Conservation (phyloP, 2,329 filamentous ascomycete species). For the Akanthomyces muscarius region DNA sequence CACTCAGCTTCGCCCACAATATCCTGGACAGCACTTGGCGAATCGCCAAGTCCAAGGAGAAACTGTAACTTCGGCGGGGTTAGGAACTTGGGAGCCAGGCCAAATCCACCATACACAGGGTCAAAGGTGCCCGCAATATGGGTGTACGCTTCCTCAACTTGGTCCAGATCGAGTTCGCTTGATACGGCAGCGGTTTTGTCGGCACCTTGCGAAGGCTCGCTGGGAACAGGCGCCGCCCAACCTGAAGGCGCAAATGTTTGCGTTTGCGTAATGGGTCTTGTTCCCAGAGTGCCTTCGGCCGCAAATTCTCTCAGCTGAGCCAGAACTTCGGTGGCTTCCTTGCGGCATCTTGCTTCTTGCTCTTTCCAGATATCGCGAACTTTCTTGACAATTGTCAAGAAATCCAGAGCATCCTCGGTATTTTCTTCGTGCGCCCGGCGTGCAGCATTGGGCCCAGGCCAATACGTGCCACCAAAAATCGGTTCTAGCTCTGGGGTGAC, state of each 20-base stretch:
- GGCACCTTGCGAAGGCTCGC: constrained; percentile 22
- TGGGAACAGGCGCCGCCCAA: constrained; percentile 30
- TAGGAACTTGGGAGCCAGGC: constrained; percentile 78
- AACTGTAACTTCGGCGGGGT: constrained; percentile 84
- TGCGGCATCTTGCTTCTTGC: constrained; percentile 76
- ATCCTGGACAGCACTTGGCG: constrained; percentile 69
- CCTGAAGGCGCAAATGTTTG: constrained; percentile 29
- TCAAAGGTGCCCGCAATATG: constrained; percentile 82
- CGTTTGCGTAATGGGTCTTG: constrained; percentile 31
- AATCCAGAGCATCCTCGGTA: constrained; percentile 64
- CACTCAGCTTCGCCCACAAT: constrained; percentile 84
- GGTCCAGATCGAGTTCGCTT: constrained; percentile 79
- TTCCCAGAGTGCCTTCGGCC: constrained; percentile 72
- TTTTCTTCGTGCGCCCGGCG: constrained; percentile 34
- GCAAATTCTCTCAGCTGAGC: constrained; percentile 80
- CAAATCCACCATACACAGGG: constrained; percentile 73
- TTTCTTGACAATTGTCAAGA: constrained; percentile 78
- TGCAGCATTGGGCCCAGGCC: constrained; percentile 70
- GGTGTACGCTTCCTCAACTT: constrained; percentile 83
- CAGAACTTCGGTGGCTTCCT: constrained; percentile 79
- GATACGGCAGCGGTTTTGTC: constrained; percentile 35
- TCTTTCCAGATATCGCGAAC: constrained; percentile 72
- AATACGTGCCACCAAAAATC: constrained; percentile 95
- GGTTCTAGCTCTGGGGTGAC: constrained; percentile 89
- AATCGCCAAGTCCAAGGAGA: constrained; percentile 68